These are phyloP conservation scores for Tylopilus rubrobrunneus DNA, from an alignment of 768 basidiomycete species.

Conservation along the genomic window DNA sequence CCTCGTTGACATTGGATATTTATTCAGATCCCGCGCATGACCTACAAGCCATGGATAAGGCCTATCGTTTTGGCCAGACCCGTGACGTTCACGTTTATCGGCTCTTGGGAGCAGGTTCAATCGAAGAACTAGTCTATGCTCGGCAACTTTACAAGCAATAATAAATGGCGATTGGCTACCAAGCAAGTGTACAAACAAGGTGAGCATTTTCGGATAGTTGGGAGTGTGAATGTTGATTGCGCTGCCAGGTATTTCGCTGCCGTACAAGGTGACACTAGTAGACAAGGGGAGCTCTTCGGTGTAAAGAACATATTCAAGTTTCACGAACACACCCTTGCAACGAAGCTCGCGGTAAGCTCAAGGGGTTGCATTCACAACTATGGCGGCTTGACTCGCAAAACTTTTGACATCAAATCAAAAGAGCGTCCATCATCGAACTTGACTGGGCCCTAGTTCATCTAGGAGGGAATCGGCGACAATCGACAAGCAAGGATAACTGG, in stretches of 20 bases:
- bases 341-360: conserved; percentile 62
- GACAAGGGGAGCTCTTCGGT: conserved; percentile 83
- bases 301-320: conserved; percentile 81
- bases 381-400: neutral
- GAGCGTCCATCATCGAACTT: conserved; percentile 65
- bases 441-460: conserved; percentile 80
- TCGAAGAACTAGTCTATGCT: conserved; percentile 86
- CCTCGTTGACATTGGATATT: neutral
- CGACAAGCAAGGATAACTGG: conserved; percentile 36
- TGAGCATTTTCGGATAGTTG: conserved; percentile 20
- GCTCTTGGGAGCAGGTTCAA: conserved; percentile 79
- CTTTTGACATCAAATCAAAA: conserved; percentile 61
- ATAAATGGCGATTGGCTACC: conserved; percentile 88
- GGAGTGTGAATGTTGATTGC: neutral
- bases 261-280: conserved; percentile 70
- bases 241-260: conserved; percentile 68
- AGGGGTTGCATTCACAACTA: neutral
- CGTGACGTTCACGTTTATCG: conserved; percentile 84
- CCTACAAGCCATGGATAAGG: conserved; percentile 86
- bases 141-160: conserved; percentile 93
- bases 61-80: conserved; percentile 82
- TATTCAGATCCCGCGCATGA: conserved; percentile 90
- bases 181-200: conserved; percentile 81
- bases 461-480: conserved; percentile 38
- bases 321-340: conserved; percentile 64